phyloP scores from a whole-genome alignment of 192 early-diverging fungal genomes.

The Gaertneriomyces sp. region DNA sequence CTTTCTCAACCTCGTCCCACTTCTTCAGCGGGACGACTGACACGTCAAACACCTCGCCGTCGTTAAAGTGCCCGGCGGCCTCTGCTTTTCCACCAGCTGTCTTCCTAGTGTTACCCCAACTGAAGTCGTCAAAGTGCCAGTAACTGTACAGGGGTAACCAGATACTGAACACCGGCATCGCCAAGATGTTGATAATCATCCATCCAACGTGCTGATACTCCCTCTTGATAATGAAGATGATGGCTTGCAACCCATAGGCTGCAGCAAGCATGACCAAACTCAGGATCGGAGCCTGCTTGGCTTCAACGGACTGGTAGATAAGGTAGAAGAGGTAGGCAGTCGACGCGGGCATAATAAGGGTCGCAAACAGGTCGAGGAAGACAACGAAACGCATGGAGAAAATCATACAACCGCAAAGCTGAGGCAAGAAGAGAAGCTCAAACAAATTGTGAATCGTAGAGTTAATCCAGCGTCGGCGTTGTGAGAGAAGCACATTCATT shows the following conservation, averaged over 20 bases:
- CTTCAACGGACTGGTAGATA: conserved; percentile 36
- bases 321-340: conserved; percentile 65
- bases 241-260: conserved; percentile 85
- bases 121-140: conserved; percentile 98
- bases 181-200: conserved; percentile 93
- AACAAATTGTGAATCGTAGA: conserved; percentile 96
- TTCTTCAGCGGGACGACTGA: conserved; percentile 37
- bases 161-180: conserved; percentile 81
- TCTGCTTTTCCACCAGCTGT: conserved; percentile 55
- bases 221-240: conserved; percentile 83
- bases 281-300: conserved; percentile 57
- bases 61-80: conserved; percentile 67
- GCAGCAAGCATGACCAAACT: conserved; percentile 81
- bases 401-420: conserved; percentile 95
- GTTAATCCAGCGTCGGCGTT: conserved; percentile 98
- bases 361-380: conserved; percentile 89
- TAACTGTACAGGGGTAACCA: conserved; percentile 71
- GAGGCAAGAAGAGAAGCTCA: conserved; percentile 88
- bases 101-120: conserved; percentile 93
- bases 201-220: conserved; percentile 78
- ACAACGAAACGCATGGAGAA: conserved; percentile 98
- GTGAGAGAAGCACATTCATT: conserved; percentile 83
- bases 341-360: conserved; percentile 87
- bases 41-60: conserved; percentile 53
- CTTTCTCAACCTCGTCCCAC: conserved; percentile 43